phyloP scores from a whole-genome alignment of 176 grass and related monocot genomes.

The Guadua angustifolia region DNA sequence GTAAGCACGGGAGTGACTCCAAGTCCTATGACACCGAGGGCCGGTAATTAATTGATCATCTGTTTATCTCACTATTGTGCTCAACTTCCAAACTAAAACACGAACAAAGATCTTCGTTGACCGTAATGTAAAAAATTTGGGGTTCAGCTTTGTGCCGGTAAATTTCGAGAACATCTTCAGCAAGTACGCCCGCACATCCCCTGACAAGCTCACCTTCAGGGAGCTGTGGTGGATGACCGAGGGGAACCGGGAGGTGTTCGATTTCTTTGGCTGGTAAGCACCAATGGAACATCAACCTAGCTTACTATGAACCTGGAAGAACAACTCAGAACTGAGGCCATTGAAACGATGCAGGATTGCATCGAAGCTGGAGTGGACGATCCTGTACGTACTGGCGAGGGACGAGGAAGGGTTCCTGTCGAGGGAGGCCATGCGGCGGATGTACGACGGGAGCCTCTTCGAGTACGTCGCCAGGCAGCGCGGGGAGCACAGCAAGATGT shows the following conservation, averaged over 20 bases:
- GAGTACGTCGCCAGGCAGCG: slow-evolving; percentile 59
- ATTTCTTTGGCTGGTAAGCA: slow-evolving; percentile 64
- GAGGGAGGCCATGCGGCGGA: slow-evolving; percentile 72
- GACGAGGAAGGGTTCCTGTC: slow-evolving; percentile 76
- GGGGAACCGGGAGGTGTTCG: slow-evolving; percentile 46
- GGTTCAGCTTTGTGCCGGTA: slow-evolving; percentile 67
- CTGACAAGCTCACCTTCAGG: slow-evolving; percentile 57
- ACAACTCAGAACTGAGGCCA: too few species aligned
- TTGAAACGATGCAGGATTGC: slow-evolving; percentile 50
- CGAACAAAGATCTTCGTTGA: background rate
- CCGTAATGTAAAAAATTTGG: background rate
- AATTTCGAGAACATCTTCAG: slow-evolving; percentile 95
- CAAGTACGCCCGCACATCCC: slow-evolving; percentile 68
- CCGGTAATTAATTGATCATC: slow-evolving; percentile 48
- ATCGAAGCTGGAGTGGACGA: slow-evolving; percentile 70
- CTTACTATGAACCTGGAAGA: too few species aligned
- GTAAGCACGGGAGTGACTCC: slow-evolving; percentile 84
- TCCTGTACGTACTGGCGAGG: slow-evolving; percentile 67
- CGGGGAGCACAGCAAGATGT: slow-evolving; percentile 58
- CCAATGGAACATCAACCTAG: background rate
- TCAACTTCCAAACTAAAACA: background rate
- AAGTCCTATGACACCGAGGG: slow-evolving; percentile 76
- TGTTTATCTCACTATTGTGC: background rate
- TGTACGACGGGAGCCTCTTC: slow-evolving; percentile 84
- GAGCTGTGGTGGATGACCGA: slow-evolving; percentile 77